A percentile compares a stretch with the other conserved stretches of the same genome.
Evolutionary conservation across 495 filamentous ascomycete species (phyloP).

Genomic region (Hypoxylon trugodes): DNA sequence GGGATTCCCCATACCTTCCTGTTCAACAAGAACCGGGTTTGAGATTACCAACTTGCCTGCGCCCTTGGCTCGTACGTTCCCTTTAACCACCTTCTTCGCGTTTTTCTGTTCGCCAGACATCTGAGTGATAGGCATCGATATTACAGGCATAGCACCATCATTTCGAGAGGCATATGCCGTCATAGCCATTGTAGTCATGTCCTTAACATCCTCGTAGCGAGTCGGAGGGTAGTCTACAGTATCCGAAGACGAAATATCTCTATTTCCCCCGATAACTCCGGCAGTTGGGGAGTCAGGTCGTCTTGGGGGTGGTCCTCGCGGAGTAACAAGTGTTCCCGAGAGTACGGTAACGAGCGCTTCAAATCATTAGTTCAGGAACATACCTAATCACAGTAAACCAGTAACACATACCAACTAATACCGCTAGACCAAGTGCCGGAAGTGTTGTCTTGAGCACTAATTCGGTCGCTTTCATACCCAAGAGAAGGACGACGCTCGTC

Average conservation of each 20-base stretch:
- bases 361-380: conserved; percentile 25
- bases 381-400: not conserved
- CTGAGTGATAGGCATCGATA: conserved; percentile 36
- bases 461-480: conserved; percentile 53
- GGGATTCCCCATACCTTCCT: conserved; percentile 48
- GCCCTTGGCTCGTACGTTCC: conserved; percentile 37
- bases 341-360: conserved; percentile 49
- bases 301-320: conserved; percentile 30
- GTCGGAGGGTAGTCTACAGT: conserved; percentile 53
- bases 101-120: conserved; percentile 33
- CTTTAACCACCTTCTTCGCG: conserved; percentile 45
- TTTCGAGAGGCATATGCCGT: conserved; percentile 45
- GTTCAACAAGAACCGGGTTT: conserved; percentile 54
- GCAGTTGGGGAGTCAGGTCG: conserved; percentile 41
- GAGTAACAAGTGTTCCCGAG: conserved; percentile 40
- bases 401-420: conserved; percentile 56
- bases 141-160: conserved; percentile 15
- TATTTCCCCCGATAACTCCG: conserved; percentile 31
- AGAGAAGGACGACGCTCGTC: conserved; percentile 58
- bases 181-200: conserved; percentile 47
- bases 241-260: conserved; percentile 53
- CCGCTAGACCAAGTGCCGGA: conserved; percentile 57
- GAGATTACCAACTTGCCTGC: conserved; percentile 56
- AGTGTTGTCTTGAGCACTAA: conserved; percentile 57
- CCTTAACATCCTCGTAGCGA: conserved; percentile 58